phyloP scores from a whole-genome alignment of 495 filamentous ascomycete species.

The Neurospora sp. region DNA sequence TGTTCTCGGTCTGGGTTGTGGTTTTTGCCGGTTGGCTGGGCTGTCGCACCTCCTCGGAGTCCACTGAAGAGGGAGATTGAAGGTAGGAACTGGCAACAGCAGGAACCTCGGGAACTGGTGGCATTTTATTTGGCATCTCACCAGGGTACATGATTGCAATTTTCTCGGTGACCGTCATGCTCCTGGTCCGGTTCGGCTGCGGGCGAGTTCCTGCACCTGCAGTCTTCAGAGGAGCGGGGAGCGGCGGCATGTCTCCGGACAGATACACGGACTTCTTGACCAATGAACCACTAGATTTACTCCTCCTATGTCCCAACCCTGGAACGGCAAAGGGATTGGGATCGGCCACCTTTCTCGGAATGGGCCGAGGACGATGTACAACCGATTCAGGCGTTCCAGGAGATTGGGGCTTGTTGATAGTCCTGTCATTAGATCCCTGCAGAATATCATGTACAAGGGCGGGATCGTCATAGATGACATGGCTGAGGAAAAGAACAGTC shows the following conservation, averaged over 20 bases:
- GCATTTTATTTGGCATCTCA: slow-evolving; percentile 1
- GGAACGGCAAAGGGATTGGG: slow-evolving; percentile 14
- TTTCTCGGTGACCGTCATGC: slow-evolving; percentile 46
- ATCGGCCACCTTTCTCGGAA: slow-evolving; percentile 36
- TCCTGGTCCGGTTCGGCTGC: slow-evolving; percentile 38
- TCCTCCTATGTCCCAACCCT: slow-evolving; percentile 25
- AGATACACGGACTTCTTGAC: slow-evolving; percentile 35
- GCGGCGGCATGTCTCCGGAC: slow-evolving; percentile 17
- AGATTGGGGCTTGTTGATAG: slow-evolving; percentile 11
- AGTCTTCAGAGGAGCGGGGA: slow-evolving; percentile 35
- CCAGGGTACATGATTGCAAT: slow-evolving; percentile 37
- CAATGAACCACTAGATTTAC: slow-evolving; percentile 35
- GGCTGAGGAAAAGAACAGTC: slow-evolving; percentile 44
- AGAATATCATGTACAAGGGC: slow-evolving; percentile 35
- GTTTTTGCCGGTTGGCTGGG: slow-evolving; percentile 25
- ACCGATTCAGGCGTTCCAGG: slow-evolving; percentile 26
- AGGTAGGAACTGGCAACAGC: slow-evolving; percentile 25
- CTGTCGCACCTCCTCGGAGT: slow-evolving; percentile 5
- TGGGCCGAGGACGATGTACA: slow-evolving; percentile 43
- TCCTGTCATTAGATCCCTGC: slow-evolving; percentile 22
- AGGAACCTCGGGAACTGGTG: slow-evolving; percentile 33
- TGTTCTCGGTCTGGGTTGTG: slow-evolving; percentile 26
- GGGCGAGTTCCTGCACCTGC: slow-evolving; percentile 20
- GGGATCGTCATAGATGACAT: slow-evolving; percentile 41
- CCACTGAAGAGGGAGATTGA: slow-evolving; percentile 8